Base-by-base conservation (phyloP, 441 rosid genomes). In the Croton setiger region DNA sequence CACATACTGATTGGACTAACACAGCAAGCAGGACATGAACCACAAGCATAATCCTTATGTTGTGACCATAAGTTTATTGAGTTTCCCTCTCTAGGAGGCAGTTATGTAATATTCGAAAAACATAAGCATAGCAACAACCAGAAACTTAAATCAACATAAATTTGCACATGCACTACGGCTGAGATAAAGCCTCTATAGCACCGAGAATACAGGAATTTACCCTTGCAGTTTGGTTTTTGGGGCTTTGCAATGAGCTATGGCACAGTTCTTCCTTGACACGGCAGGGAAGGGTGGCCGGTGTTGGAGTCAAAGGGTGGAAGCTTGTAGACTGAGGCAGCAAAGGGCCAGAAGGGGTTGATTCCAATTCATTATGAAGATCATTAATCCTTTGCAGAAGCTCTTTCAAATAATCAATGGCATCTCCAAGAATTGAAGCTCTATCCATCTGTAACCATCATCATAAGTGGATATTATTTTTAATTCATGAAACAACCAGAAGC, bases 401-500 rank as follows among this genome's bases (percentile, higher is more conserved):
- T 79, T 86, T 84, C 67, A 86, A 68, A 74, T 86, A 86, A 71
- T 84, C 88, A 70, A 86, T 80, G 23, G 91, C 88, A 70, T 86
- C 88, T 58, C 91, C 91, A 11, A 86, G 84, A n/a, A 83, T 86
- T 15, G 91, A 86, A 73, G 88, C 91, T 74, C 88, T 76, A 61
- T 86, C 88, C 91, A 86, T 86, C 91, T 86, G 75, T 47, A 27
- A 72, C 12, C 52, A 73, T 7, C 57, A 72, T 15, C 41, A 13
- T 48, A 23, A 64, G 20, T 27, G 9, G 56, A 20, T 14, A 61
- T 41, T 21, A 12, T 43, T 20, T 43, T 62, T 62, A 62, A 18
- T 0, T 64, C 17, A 17, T 48, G 15, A 17, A 49, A 27, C 20
- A 47, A 7, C 36, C 37, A 36, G 39, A 33, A 15, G 35, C 71